Base-by-base conservation (phyloP, 2,329 filamentous ascomycete species). In the Penicillium griseofulvum region DNA sequence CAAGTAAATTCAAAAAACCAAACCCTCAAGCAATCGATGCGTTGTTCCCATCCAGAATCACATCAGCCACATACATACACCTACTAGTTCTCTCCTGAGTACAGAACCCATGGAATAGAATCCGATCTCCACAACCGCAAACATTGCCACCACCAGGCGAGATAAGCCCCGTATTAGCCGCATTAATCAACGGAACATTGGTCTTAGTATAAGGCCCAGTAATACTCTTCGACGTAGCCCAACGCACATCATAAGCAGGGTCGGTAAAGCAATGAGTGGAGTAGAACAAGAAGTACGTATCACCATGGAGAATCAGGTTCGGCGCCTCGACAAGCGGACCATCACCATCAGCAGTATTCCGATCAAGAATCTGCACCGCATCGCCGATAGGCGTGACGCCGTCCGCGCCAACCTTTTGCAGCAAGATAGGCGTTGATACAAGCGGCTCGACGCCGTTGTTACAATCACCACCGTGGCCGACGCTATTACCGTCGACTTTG, bases 401-500 rank as follows among this genome's bases (percentile, higher is more conserved):
- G 60, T 86, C 74, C 0, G 59, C 60, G 29, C 48, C 55, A 7
- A 77, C 69, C 47, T 70, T 68, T 52, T 77, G 75, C 6, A 77
- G 62, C 76, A 76, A 62, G 28, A 77, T 68, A 0, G 75, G 75
- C 0, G 75, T 77, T 3, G 66, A 51, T 8, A 70, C 64, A 2
- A 71, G 57, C 0, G 74, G 73, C 1, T 64, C 60, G n/a, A 71
- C 53, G 57, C 78, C 81, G 56, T 78, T 76, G 49, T 72, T 73
- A 65, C 79, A 81, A 53, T 72, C 68, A 1, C 79, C 79, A 36
- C 78, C 77, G 56, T 76, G 64, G 17, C 77, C 76, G 34, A 81
- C 69, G 54, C 75, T 76, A 70, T 87, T 88, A 36, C 85, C 85
- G 68, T 89, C 86, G 26, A 87, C 75, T 69, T 88, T 89, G 74